A percentile compares a stretch with the other conserved stretches of the same genome.
Conservation (phyloP, 2,329 filamentous ascomycete genomes). For the Xylaria sp. region DNA sequence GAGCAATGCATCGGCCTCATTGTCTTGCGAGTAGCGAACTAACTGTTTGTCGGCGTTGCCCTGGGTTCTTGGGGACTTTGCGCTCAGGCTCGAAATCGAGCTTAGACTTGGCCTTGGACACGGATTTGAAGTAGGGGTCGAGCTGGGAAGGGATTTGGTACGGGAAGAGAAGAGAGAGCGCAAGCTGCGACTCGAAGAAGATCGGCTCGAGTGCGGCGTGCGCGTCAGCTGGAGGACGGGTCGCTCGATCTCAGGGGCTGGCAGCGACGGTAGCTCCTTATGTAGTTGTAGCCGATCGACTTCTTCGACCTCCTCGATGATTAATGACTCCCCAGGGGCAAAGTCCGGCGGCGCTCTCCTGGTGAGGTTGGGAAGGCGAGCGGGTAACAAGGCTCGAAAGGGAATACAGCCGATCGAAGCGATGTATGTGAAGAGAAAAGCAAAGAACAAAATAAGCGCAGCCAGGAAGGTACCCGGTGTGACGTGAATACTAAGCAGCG, state of each 20-base stretch:
- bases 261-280: slow-evolving; percentile 42
- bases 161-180: slow-evolving; percentile 47
- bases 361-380: slow-evolving; percentile 28
- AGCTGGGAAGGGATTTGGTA: slow-evolving; percentile 41
- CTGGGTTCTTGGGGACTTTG: slow-evolving; percentile 19
- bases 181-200: slow-evolving; percentile 44
- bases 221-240: slow-evolving; percentile 45
- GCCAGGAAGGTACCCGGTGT: slow-evolving; percentile 68
- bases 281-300: slow-evolving; percentile 27
- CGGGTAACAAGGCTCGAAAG: slow-evolving; percentile 51
- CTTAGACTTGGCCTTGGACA: slow-evolving; percentile 26
- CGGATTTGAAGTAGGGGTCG: slow-evolving; percentile 5
- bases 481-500: slow-evolving; percentile 68
- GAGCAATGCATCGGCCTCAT: slow-evolving; percentile 49
- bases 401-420: slow-evolving; percentile 53
- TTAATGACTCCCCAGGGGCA: slow-evolving; percentile 21
- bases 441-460: slow-evolving; percentile 60
- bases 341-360: slow-evolving; percentile 23
- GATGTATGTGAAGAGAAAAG: slow-evolving; percentile 63
- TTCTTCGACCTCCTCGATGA: slow-evolving; percentile 35
- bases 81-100: slow-evolving; percentile 14
- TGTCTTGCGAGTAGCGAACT: slow-evolving; percentile 31
- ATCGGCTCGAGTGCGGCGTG: slow-evolving; percentile 39
- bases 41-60: slow-evolving; percentile 34
- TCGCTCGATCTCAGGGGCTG: slow-evolving; percentile 40